phyloP scores from a whole-genome alignment of 2,329 filamentous ascomycete genomes.

The Amauroascus niger region DNA sequence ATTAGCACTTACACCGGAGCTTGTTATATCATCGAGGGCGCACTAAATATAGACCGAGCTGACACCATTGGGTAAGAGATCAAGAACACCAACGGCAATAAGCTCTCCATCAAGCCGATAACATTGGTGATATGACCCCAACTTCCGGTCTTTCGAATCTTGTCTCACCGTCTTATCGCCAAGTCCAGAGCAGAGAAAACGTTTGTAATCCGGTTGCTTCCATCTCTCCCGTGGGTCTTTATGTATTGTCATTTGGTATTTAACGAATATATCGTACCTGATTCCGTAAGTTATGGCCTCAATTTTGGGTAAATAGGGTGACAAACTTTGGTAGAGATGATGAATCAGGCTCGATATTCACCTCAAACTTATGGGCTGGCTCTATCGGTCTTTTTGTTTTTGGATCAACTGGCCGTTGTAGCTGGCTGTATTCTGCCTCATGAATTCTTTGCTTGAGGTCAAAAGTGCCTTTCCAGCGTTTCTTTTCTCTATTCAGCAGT shows the following conservation, averaged over 20 bases:
- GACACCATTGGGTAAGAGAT: conserved; percentile 39
- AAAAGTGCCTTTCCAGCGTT: conserved; percentile 35
- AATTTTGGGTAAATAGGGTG: neutral
- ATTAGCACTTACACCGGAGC: neutral
- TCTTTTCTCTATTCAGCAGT: conserved; percentile 33
- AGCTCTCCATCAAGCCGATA: conserved; percentile 42
- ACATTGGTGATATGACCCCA: conserved; percentile 44
- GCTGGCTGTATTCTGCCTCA: conserved; percentile 36
- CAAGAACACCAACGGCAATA: conserved; percentile 41
- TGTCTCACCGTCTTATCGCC: conserved; percentile 30
- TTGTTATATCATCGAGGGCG: neutral
- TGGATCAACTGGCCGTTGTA: conserved; percentile 38
- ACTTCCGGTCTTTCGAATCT: conserved; percentile 33
- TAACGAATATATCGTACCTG: conserved; percentile 39
- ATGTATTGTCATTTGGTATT: conserved; percentile 41
- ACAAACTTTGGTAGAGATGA: conserved; percentile 40
- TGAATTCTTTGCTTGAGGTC: conserved; percentile 36
- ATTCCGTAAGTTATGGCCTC: neutral
- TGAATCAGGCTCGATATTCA: conserved; percentile 40
- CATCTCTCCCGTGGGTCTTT: conserved; percentile 38
- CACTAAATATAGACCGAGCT: conserved; percentile 45
- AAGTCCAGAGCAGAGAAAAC: conserved; percentile 41
- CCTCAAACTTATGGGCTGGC: conserved; percentile 42
- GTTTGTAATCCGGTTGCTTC: conserved; percentile 37
- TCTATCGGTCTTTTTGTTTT: conserved; percentile 37